Evolutionary conservation across 495 filamentous ascomycete genomes (phyloP).

Genomic region (Lasiosphaeria ovina): DNA sequence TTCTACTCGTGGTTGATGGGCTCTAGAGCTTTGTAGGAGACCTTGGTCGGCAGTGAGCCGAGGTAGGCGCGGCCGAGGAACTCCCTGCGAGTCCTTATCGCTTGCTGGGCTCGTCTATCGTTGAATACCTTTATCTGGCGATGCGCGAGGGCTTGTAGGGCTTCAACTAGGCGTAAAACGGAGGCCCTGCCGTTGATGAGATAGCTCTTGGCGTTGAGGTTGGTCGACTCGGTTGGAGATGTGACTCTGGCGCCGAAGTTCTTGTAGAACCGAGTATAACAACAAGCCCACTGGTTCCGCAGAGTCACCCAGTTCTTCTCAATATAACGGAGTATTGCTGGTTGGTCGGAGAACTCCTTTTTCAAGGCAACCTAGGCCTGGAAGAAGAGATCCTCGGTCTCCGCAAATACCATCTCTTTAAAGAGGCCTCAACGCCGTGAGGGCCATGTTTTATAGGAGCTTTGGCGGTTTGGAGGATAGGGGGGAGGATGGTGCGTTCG

Average conservation of each 20-base stretch:
- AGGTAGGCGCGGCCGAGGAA: no score
- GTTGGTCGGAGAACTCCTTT: slow-evolving; percentile 2
- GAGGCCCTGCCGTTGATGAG: not conserved
- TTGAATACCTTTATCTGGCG: no score
- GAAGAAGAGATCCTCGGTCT: not conserved
- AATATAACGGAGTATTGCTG: slow-evolving; percentile 2
- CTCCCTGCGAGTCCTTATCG: no score
- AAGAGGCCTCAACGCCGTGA: not conserved
- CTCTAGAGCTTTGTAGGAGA: no score
- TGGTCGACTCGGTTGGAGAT: not conserved
- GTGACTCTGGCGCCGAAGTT: not conserved
- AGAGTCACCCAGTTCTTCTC: not conserved
- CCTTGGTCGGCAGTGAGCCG: no score
- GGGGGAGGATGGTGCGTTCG: not conserved
- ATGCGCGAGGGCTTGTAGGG: no score
- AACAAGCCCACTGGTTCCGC: not conserved
- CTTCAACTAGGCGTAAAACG: not conserved
- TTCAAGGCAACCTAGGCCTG: not conserved
- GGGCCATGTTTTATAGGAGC: not conserved
- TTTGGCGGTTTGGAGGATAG: not conserved
- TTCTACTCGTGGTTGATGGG: no score
- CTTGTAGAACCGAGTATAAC: not conserved
- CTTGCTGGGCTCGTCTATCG: no score
- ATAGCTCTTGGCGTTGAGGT: slow-evolving; percentile 1
- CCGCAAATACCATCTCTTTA: not conserved